These are phyloP conservation scores for Aplosporella prunicola DNA, from an alignment of 2,329 filamentous ascomycete genomes.

Conservation along the genomic window DNA sequence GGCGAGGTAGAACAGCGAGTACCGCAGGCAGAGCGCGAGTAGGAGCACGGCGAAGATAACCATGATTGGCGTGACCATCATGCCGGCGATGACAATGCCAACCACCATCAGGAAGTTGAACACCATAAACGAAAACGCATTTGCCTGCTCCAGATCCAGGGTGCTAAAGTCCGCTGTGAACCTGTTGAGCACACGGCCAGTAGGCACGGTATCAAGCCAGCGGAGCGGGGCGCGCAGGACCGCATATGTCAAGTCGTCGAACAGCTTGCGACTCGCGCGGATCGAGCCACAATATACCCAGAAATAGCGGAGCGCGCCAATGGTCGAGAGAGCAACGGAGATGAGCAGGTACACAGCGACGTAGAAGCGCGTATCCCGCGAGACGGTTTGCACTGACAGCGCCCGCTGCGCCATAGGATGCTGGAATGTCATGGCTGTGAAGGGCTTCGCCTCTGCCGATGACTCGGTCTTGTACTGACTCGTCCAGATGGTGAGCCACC, in stretches of 20 bases:
- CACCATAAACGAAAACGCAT: conserved; percentile 29
- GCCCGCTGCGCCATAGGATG: too few species aligned
- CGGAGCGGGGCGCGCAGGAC: conserved; percentile 59
- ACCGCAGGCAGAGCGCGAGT: conserved; percentile 47
- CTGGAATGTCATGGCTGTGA: conserved; percentile 1
- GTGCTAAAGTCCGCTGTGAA: conserved; percentile 70
- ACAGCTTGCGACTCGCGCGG: conserved; percentile 58
- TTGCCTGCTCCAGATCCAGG: conserved; percentile 42
- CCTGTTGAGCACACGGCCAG: conserved; percentile 67
- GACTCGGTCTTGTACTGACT: conserved; percentile 11
- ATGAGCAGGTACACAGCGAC: conserved; percentile 58
- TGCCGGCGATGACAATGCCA: conserved; percentile 54
- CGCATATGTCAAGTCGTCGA: conserved; percentile 55
- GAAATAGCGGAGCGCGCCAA: conserved; percentile 55
- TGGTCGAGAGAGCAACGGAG: conserved; percentile 45
- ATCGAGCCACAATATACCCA: conserved; percentile 57
- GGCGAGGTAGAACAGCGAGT: conserved; percentile 55
- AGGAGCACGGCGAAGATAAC: conserved; percentile 32
- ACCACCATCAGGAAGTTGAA: conserved; percentile 53
- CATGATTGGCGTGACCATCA: conserved; percentile 9
- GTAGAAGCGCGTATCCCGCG: conserved; percentile 42
- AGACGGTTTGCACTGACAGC: conserved; percentile 1
- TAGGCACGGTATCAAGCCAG: conserved; percentile 62
- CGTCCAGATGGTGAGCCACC: conserved; percentile 55
- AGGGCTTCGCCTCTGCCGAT: neutral